These are phyloP conservation scores for Straminergon stramineum DNA, from an alignment of 225 moss, liverwort and hornwort species.

Conservation along the genomic window DNA sequence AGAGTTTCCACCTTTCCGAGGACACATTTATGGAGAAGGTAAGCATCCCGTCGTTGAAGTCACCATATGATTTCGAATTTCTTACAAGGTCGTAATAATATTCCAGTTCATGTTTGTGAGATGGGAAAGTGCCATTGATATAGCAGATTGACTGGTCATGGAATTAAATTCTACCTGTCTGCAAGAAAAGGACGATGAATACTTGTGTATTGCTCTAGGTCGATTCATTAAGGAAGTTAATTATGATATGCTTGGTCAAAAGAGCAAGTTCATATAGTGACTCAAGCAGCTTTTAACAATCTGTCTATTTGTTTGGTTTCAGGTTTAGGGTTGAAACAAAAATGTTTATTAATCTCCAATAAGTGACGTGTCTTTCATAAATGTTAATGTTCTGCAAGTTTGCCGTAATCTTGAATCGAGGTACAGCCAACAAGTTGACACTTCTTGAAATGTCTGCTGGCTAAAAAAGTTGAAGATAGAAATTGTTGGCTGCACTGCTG, in stretches of 20 bases:
- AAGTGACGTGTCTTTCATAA: not conserved
- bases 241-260: not conserved
- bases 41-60: not conserved
- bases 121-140: not conserved
- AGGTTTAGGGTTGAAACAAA: not conserved
- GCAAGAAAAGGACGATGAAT: not conserved
- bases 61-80: not conserved
- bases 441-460: not conserved
- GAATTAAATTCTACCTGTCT: not conserved
- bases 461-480: not conserved
- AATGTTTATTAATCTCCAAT: not conserved
- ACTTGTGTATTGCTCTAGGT: not conserved
- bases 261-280: not conserved
- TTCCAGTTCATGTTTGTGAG: not conserved
- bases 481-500: not conserved
- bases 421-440: not conserved
- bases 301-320: not conserved
- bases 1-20: slow-evolving; percentile 39
- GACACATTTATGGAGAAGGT: slow-evolving; percentile 60
- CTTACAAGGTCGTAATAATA: not conserved
- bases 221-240: not conserved
- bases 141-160: not conserved
- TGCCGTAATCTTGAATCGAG: not conserved
- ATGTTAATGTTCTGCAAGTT: not conserved
- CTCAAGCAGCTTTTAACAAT: not conserved